Evolutionary conservation across 495 filamentous ascomycete species (phyloP).

Genomic region (Staphylotrichum longicolle): DNA sequence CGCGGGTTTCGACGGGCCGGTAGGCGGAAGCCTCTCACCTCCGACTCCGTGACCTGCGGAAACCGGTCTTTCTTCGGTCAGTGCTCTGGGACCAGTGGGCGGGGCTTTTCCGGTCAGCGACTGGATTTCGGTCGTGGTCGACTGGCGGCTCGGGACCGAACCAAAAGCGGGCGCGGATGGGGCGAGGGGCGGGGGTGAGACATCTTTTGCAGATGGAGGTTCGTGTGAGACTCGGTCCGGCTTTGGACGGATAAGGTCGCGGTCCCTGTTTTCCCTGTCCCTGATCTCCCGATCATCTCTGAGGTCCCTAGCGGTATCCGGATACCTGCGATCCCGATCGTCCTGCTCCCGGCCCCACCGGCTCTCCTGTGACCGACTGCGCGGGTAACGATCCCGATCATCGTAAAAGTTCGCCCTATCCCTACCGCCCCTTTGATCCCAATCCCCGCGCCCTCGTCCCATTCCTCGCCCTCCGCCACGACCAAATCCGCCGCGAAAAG

Average conservation of each 20-base stretch:
- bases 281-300: conserved; percentile 56
- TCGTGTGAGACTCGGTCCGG: conserved; percentile 47
- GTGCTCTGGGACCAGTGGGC: conserved; percentile 52
- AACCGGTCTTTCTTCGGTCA: conserved; percentile 47
- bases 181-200: conserved; percentile 71
- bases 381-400: conserved; percentile 51
- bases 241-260: conserved; percentile 46
- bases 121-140: conserved; percentile 39
- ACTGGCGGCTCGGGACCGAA: conserved; percentile 51
- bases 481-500: conserved; percentile 53
- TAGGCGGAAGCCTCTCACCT: conserved; percentile 41
- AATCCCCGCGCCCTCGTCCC: conserved; percentile 65
- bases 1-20: conserved; percentile 48
- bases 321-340: conserved; percentile 48
- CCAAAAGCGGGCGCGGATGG: conserved; percentile 83
- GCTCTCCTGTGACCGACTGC: conserved; percentile 69
- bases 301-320: conserved; percentile 51
- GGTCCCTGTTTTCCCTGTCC: conserved; percentile 33
- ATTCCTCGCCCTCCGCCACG: conserved; percentile 50
- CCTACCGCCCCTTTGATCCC: conserved; percentile 62
- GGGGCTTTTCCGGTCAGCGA: conserved; percentile 46
- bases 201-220: conserved; percentile 44
- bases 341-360: conserved; percentile 54
- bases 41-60: conserved; percentile 33
- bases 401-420: conserved; percentile 48